Conservation (phyloP, 2,329 filamentous ascomycete species). For the Botrytis tulipae region DNA sequence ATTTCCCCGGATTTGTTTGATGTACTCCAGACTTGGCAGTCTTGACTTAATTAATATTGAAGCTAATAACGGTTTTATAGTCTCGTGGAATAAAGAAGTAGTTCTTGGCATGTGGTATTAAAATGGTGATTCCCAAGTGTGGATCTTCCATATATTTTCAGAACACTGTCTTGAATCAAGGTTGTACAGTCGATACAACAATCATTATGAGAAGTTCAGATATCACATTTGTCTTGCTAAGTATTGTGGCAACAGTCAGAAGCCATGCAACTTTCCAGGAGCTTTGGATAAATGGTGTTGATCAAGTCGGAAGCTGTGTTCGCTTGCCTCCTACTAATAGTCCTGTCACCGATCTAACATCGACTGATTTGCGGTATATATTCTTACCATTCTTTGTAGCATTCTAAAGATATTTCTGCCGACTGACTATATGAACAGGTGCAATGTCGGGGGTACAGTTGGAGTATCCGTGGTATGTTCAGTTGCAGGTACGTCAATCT, state of each 20-base stretch:
- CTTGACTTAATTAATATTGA: neutral
- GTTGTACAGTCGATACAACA: neutral
- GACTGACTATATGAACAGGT: conserved; percentile 42
- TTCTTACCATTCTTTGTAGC: too few relatives aligned
- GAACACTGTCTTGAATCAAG: neutral
- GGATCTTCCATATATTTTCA: neutral
- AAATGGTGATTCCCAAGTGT: neutral
- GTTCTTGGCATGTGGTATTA: neutral
- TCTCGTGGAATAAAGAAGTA: neutral
- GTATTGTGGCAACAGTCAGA: neutral
- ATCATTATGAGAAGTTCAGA: neutral
- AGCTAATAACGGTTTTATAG: neutral
- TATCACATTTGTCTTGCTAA: neutral
- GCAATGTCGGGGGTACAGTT: conserved; percentile 44
- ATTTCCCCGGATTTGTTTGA: conserved; percentile 2
- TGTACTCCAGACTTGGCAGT: neutral
- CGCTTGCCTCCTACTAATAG: conserved; percentile 51
- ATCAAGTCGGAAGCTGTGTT: conserved; percentile 45
- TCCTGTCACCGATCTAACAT: conserved; percentile 50
- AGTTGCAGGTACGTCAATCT: conserved; percentile 21
- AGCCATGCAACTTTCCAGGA: conserved; percentile 43
- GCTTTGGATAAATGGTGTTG: conserved; percentile 49
- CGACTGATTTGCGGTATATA: conserved; percentile 39
- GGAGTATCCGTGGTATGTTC: conserved; percentile 39
- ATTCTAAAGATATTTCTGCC: neutral